Percentiles rank a stretch among this genome's conserved stretches.
Conservation (phyloP, 2,329 filamentous ascomycete species). For the Pseudocercospora eumusae region DNA sequence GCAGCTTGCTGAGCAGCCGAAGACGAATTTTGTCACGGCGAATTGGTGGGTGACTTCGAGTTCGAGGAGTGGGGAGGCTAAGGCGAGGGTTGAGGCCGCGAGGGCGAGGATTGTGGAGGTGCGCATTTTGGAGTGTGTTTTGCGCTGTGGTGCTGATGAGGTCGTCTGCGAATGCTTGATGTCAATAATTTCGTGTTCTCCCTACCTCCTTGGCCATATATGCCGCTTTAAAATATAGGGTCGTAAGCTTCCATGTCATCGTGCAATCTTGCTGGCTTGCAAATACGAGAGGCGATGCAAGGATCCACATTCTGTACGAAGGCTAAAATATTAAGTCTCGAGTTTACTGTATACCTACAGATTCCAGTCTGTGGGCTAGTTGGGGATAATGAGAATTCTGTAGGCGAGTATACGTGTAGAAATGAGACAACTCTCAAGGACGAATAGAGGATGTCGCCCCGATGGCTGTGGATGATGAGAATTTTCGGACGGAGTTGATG, state of each 20-base stretch:
- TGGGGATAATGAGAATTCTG: too few species aligned
- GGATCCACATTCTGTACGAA: neutral
- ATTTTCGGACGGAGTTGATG: neutral
- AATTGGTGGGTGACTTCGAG: constrained; percentile 17
- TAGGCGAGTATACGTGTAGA: too few species aligned
- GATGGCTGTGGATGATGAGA: too few species aligned
- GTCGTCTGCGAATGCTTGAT: neutral
- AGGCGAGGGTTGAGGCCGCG: constrained; percentile 25
- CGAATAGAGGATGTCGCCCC: too few species aligned
- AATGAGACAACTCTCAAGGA: too few species aligned
- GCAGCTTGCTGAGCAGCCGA: constrained; percentile 32
- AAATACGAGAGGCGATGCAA: too few species aligned
- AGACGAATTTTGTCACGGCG: constrained; percentile 32
- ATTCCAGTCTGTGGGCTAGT: neutral
- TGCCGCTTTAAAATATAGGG: neutral
- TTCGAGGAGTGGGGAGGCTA: constrained; percentile 21
- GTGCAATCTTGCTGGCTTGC: neutral
- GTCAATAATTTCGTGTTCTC: neutral
- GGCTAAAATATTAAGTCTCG: neutral
- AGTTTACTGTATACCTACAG: too few species aligned
- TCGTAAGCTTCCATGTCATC: too few species aligned
- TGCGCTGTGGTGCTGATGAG: constrained; percentile 3
- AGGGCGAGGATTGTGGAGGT: constrained; percentile 27
- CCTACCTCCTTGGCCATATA: neutral
- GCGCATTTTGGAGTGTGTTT: constrained; percentile 25